phyloP scores from a whole-genome alignment of 1,284 basidiomycete genomes.

The Grifola frondosa region DNA sequence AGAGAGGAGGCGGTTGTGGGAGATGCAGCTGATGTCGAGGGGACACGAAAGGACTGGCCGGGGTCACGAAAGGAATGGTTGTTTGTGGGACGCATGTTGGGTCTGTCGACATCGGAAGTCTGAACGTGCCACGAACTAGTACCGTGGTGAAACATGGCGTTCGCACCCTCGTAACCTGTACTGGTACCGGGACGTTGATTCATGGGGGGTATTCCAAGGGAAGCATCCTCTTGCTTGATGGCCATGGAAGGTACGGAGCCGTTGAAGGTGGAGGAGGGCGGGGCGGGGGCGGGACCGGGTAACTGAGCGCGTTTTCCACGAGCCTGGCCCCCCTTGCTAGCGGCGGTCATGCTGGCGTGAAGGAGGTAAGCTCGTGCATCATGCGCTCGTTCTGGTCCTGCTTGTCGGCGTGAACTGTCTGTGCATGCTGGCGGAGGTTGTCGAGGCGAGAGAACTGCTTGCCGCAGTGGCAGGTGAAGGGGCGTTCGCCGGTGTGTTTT shows the following conservation, averaged over 20 bases:
- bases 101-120: slow-evolving; percentile 39
- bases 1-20: slow-evolving; percentile 36
- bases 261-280: slow-evolving; percentile 20
- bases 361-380: slow-evolving; percentile 87
- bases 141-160: slow-evolving; percentile 37
- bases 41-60: slow-evolving; percentile 66
- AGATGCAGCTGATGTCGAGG: slow-evolving; percentile 44
- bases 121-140: slow-evolving; percentile 35
- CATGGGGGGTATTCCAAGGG: slow-evolving; percentile 31
- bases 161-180: slow-evolving; percentile 66
- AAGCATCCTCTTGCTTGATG: slow-evolving; percentile 56
- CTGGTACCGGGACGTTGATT: slow-evolving; percentile 63
- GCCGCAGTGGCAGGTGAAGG: slow-evolving; percentile 92
- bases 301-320: slow-evolving; percentile 42
- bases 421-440: slow-evolving; percentile 94
- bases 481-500: slow-evolving; percentile 96
- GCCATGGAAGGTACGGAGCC: slow-evolving; percentile 34
- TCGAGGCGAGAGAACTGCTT: slow-evolving; percentile 96
- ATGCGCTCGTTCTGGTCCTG: slow-evolving; percentile 86
- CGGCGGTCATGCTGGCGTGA: slow-evolving; percentile 81
- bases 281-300: slow-evolving; percentile 19
- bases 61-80: slow-evolving; percentile 69
- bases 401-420: slow-evolving; percentile 93
- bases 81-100: slow-evolving; percentile 32
- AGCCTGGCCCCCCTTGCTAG: slow-evolving; percentile 53